Conservation (phyloP, 2,329 filamentous ascomycete species). For the Helminthosporium solani region DNA sequence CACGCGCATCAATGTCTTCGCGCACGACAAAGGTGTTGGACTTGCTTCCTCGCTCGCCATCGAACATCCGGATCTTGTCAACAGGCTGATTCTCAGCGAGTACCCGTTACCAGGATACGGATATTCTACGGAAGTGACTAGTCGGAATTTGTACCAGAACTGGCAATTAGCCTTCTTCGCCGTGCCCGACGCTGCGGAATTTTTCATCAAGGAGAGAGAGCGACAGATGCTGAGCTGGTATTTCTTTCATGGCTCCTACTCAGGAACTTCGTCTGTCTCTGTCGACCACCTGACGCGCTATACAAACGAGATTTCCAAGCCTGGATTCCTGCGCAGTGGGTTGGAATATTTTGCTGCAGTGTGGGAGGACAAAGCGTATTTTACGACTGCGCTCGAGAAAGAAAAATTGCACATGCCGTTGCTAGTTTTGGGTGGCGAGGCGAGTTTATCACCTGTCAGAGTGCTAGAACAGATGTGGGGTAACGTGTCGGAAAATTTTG, state of each 20-base stretch:
- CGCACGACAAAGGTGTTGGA: conserved; percentile 51
- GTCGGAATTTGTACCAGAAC: conserved; percentile 43
- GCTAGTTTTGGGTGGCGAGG: conserved; percentile 41
- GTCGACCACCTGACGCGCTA: conserved; percentile 46
- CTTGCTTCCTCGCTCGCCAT: conserved; percentile 45
- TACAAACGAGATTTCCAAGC: conserved; percentile 45
- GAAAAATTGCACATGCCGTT: conserved; percentile 30
- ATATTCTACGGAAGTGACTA: conserved; percentile 39
- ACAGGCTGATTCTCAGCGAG: conserved; percentile 42
- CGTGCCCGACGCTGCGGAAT: conserved; percentile 50
- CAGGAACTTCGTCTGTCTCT: conserved; percentile 41
- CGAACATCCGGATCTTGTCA: conserved; percentile 40
- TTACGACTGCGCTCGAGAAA: conserved; percentile 31
- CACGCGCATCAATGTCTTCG: conserved; percentile 42
- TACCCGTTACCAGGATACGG: conserved; percentile 48
- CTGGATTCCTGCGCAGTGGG: conserved; percentile 47
- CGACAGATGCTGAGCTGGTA: conserved; percentile 50
- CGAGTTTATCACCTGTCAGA: conserved; percentile 23
- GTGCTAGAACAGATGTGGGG: conserved; percentile 16
- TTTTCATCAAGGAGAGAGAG: conserved; percentile 48
- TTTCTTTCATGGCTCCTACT: conserved; percentile 49
- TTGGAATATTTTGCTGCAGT: conserved; percentile 43
- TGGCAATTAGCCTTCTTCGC: conserved; percentile 47
- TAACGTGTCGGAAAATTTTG: conserved; percentile 24
- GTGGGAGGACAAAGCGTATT: conserved; percentile 41